Base-by-base conservation (phyloP, 176 grass and related monocot genomes). In the Lolium perenne region DNA sequence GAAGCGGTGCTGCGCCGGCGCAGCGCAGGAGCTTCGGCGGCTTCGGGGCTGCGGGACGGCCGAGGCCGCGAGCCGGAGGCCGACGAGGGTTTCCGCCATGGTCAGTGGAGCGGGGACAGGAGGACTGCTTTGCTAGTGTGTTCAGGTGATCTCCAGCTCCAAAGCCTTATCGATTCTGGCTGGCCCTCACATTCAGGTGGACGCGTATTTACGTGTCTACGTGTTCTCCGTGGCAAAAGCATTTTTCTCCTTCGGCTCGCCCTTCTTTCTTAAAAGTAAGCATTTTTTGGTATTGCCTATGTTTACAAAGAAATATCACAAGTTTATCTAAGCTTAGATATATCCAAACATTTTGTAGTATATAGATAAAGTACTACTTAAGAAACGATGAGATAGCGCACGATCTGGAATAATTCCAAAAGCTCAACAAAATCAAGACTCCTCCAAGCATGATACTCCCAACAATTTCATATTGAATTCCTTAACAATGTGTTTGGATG, bases 41-140 rank as follows among this genome's bases (percentile, higher is more conserved):
- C 7, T 3, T 16, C 40, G 38, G 54, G 61, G 71, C 49, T 21
- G 71, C 58, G 68, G 54, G 32, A 45, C 23, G 8, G 53, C 10
- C 22, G 53, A 61, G 58, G 68, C 51, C 23, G 54, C 29, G 38
- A 88, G 67, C 25, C 88, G 75, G 85, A 86, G 86, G 43, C 46
- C 72, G 50, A 55, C 71, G 57, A 93, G 84, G 26, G 90, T 60
- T 88, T 94, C 90, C 54, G 85, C 92, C 97, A 99, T 99, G 82
- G 60, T 47, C 65, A 46, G 45, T 10, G 16, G 51, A 83, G 26
- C 14, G 60, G 65, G 38, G 60, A 47, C 11, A 0, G 21, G 25
- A 32, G 76, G 80, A 71, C 81, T 65, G 16, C 8, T 10, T 10
- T 38, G 43, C 18, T 82, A 0, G 10, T 21, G 11, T 4, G 56